Evolutionary conservation across 1,139 yeast genomes (phyloP), one percentile per base, ranked within the genome.

Genomic region (Kurtzmaniella quercitrusa): DNA sequence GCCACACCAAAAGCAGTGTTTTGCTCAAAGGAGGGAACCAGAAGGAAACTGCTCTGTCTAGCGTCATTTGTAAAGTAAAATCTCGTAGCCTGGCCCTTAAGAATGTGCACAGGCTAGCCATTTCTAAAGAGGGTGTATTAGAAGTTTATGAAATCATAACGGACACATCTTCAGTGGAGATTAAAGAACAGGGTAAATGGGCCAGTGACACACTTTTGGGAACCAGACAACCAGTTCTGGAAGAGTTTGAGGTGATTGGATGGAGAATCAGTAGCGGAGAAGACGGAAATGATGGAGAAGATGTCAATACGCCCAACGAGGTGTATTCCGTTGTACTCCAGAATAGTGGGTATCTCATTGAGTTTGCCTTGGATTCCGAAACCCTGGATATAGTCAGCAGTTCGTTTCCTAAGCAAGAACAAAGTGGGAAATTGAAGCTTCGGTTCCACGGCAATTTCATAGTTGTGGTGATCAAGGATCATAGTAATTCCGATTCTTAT

Each of bases 211-310:
- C 38, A 11, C 38, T 38, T 9, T 16, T 31, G 34, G 44, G 39
- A n/a, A 19, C 34, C 3, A 34, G 41, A 15, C 18, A 31, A 15
- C 18, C 36, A 11, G 33, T 21, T 18, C 44, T 34, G 41, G 34
- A 39, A 18, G 37, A 24, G 8, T 43, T 43, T 27, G 45, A 43
- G 31, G 42, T 37, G 5, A 25, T 43, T 3, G 31, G 37, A 21
- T 43, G 45, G 45, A 29, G 17, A 37, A 7, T 19, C 4, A 36
- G 4, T 14, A 31, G 11, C 9, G 36, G 18, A 6, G 36, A 31
- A 3, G 36, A 31, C 18, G 10, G 8, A 9, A 5, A 8, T 18
- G 18, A 9, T 12, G 18, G 4, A n/a, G 18, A 9, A 9, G 36
- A 9, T 7, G 18, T 8, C 3, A 31, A 14, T 8, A 15, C 6